These are phyloP conservation scores for Cystobasidium ongulense DNA, from an alignment of 768 basidiomycete genomes.

Conservation along the genomic window DNA sequence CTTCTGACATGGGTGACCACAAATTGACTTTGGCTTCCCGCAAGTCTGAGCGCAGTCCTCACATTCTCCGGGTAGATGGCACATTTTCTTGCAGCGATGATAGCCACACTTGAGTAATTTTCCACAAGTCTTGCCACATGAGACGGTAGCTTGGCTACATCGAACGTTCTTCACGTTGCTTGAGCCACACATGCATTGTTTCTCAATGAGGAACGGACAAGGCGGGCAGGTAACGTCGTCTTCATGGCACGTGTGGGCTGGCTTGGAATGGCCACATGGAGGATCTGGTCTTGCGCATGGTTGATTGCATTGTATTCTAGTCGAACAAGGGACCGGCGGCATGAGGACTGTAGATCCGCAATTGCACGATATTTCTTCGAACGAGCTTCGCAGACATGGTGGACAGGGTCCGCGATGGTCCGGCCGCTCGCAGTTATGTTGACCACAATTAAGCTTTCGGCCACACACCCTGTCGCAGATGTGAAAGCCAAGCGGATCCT, in stretches of 20 bases:
- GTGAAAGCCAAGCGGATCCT: conserved; percentile 63
- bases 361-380: conserved; percentile 75
- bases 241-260: conserved; percentile 75
- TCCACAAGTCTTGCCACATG: conserved; percentile 73
- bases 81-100: conserved; percentile 73
- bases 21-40: conserved; percentile 64
- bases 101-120: conserved; percentile 74
- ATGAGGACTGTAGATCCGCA: conserved; percentile 81
- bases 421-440: conserved; percentile 55
- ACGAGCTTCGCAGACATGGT: conserved; percentile 75
- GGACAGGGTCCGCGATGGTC: conserved; percentile 80
- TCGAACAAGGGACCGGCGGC: conserved; percentile 83
- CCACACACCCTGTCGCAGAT: conserved; percentile 56
- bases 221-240: conserved; percentile 65
- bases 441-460: conserved; percentile 42
- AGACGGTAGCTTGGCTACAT: conserved; percentile 78
- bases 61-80: conserved; percentile 69
- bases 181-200: conserved; percentile 75
- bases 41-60: conserved; percentile 68
- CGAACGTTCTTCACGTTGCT: conserved; percentile 65
- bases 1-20: conserved; percentile 61
- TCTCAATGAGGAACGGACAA: conserved; percentile 70
- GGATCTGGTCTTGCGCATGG: conserved; percentile 67
- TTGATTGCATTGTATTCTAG: conserved; percentile 64
- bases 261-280: conserved; percentile 71